These are phyloP conservation scores for Trichoderma sp. DNA, from an alignment of 2,329 filamentous ascomycete species.

Conservation along the genomic window DNA sequence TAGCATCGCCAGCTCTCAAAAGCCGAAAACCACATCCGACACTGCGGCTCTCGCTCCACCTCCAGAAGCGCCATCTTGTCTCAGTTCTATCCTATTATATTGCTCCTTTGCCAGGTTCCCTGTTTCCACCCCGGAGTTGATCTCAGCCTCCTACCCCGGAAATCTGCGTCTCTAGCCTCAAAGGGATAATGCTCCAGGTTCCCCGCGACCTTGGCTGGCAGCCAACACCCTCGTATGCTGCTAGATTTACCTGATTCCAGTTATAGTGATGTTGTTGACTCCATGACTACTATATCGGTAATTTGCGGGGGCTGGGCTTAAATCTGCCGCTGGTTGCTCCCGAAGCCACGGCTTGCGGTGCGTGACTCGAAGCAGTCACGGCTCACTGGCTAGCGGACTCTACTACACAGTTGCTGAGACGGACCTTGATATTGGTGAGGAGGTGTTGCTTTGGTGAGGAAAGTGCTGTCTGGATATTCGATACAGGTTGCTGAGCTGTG, in stretches of 20 bases:
- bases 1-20: neutral
- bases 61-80: neutral
- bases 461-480: neutral
- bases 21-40: slow-evolving; percentile 11
- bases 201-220: slow-evolving; percentile 1
- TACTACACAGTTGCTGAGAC: neutral
- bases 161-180: neutral
- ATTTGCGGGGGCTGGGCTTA: neutral
- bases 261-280: neutral
- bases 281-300: neutral
- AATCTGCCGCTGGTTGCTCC: neutral
- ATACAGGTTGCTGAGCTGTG: neutral
- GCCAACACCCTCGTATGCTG: neutral
- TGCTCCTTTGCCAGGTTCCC: neutral
- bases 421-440: neutral
- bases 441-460: neutral
- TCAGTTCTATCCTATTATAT: neutral
- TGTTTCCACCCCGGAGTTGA: neutral
- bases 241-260: neutral
- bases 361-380: neutral
- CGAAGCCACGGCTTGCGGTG: neutral
- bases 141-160: neutral
- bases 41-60: neutral
- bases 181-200: neutral
- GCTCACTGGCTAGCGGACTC: neutral